These are phyloP conservation scores for Penicillium sp. DNA, from an alignment of 2,329 filamentous ascomycete genomes.

Conservation along the genomic window DNA sequence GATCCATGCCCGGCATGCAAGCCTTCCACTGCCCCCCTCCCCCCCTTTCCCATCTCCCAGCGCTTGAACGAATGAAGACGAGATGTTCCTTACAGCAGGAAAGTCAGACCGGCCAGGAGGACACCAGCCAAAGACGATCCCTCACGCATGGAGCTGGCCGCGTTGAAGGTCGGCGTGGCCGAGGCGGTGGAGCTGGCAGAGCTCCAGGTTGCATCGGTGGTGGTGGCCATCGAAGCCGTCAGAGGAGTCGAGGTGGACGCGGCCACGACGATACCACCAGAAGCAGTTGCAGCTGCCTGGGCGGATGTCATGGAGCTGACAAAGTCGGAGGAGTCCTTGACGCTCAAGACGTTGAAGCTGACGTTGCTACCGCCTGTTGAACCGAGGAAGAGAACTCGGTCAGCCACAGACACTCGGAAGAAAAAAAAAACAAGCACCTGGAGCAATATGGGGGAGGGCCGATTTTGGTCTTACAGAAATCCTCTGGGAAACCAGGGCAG, in stretches of 20 bases:
- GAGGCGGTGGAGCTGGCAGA: constrained; percentile 6
- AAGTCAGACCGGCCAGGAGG: constrained; percentile 13
- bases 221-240: constrained; percentile 5
- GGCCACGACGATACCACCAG: constrained; percentile 18
- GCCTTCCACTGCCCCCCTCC: no score
- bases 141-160: constrained; percentile 13
- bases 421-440: neutral
- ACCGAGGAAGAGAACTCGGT: no score
- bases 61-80: no score
- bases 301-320: constrained; percentile 7
- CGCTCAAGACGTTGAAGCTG: constrained; percentile 5
- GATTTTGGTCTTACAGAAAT: constrained; percentile 16
- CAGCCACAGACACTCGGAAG: no score
- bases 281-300: constrained; percentile 11
- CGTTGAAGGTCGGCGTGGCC: constrained; percentile 13
- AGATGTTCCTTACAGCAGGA: constrained; percentile 12
- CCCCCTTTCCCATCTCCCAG: no score
- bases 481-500: constrained; percentile 17
- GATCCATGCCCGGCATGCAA: no score
- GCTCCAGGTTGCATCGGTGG: constrained; percentile 5
- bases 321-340: constrained; percentile 12
- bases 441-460: neutral
- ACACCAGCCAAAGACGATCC: constrained; percentile 16
- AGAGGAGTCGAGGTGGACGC: constrained; percentile 5
- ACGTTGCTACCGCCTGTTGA: constrained; percentile 15